These are phyloP conservation scores for Neckera pumila DNA, from an alignment of 225 moss, liverwort and hornwort species.

Conservation along the genomic window DNA sequence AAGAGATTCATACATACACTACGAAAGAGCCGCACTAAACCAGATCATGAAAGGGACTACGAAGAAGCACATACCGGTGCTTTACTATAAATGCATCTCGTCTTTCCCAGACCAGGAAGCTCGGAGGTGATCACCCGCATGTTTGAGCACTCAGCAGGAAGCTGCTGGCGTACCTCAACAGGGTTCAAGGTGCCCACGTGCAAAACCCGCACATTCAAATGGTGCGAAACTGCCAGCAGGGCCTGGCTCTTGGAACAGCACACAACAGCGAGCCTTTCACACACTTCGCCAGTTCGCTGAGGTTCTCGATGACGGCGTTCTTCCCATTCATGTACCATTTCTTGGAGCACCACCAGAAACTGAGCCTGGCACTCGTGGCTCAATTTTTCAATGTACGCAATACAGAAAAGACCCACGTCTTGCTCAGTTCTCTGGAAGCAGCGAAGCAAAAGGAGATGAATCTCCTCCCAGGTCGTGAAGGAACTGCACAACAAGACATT, in stretches of 20 bases:
- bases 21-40: background rate
- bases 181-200: slow-evolving; percentile 25
- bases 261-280: slow-evolving; percentile 40
- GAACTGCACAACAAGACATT: slow-evolving; percentile 45
- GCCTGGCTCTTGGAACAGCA: slow-evolving; percentile 52
- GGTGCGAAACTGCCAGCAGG: slow-evolving; percentile 28
- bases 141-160: slow-evolving; percentile 31
- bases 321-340: slow-evolving; percentile 30
- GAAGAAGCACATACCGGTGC: slow-evolving; percentile 24
- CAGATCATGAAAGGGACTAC: background rate
- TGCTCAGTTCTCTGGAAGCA: slow-evolving; percentile 26
- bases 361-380: slow-evolving; percentile 39
- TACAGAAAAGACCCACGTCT: slow-evolving; percentile 22
- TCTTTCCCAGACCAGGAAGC: slow-evolving; percentile 52
- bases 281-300: background rate
- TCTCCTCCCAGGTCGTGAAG: slow-evolving; percentile 47
- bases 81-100: slow-evolving; percentile 5
- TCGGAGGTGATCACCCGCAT: slow-evolving; percentile 47
- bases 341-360: slow-evolving; percentile 34
- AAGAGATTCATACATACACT: background rate
- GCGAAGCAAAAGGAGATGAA: slow-evolving; percentile 44
- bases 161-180: slow-evolving; percentile 26
- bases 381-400: slow-evolving; percentile 44
- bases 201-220: slow-evolving; percentile 33
- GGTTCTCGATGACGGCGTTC: background rate